These are phyloP conservation scores for Cynara cardunculus DNA, from an alignment of 129 eudicot genomes.

Conservation along the genomic window DNA sequence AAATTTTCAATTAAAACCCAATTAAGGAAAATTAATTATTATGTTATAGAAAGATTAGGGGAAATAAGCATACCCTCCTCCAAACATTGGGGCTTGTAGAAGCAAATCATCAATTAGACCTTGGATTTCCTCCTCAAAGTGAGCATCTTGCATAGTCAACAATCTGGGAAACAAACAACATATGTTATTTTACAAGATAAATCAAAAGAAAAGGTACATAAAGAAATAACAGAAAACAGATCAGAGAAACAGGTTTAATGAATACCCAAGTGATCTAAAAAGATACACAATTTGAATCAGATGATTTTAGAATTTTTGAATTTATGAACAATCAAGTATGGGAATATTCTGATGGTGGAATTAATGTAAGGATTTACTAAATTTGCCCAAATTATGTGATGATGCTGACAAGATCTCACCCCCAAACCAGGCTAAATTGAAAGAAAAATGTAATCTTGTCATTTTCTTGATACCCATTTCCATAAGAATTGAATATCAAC, in stretches of 20 bases:
- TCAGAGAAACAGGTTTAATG: not conserved
- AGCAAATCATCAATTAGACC: conserved; percentile 51
- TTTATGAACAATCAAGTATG: conserved; percentile 19
- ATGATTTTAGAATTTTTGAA: not conserved
- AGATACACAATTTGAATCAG: conserved; percentile 10
- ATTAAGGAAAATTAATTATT: not conserved
- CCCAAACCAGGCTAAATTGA: conserved; percentile 8
- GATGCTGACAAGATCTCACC: conserved; percentile 27
- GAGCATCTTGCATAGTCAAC: conserved; percentile 74
- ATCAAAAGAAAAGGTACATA: not conserved
- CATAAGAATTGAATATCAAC: conserved; percentile 3
- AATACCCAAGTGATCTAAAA: not conserved
- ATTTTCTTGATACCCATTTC: conserved; percentile 27
- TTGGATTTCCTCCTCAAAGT: conserved; percentile 59
- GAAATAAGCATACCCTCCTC: conserved; percentile 73
- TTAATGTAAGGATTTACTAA: conserved; percentile 30
- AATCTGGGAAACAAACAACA: conserved; percentile 41
- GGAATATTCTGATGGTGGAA: conserved; percentile 25
- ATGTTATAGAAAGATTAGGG: not conserved
- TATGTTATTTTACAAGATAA: not conserved
- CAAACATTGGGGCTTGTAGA: conserved; percentile 66
- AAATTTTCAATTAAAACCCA: conserved; percentile 3
- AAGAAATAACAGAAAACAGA: not conserved
- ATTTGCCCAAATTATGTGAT: conserved; percentile 30
- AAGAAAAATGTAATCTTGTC: conserved; percentile 15